Evolutionary conservation across 495 filamentous ascomycete genomes (phyloP), one percentile per base, ranked within the genome.

Genomic region (Xylaria scruposa): DNA sequence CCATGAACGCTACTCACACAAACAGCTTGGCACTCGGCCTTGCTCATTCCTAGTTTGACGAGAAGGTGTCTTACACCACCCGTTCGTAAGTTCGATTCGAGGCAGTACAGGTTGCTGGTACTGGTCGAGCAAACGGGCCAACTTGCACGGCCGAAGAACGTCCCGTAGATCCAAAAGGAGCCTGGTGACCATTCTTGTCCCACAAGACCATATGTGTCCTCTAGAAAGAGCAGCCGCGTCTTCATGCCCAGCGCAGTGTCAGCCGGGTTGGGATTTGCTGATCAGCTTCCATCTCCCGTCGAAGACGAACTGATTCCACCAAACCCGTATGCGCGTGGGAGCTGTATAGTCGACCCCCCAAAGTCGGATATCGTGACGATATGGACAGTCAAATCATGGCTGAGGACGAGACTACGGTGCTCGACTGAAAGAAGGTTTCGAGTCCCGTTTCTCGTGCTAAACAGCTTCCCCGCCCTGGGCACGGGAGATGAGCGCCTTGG

Each of bases 1-100:
- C 36, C 53, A 38, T 64, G 59, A 44, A 40, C 19, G 56, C 40
- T 71, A 59, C 62, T 56, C 49, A 71, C 62, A 71, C 70, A 71
- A 42, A 3, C 17, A n/a, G 29, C 70, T 71, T 71, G 70, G 70
- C 70, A 40, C 62, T 42, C 70, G 70, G 42, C 31, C 38, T 38
- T 46, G 49, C 3, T 53, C 36, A 53, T 44, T 51, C 62, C 70
- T 49, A 51, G 70, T 49, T 56, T 33, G 62, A 67, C 62, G 36
- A 42, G 40, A 40, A 49, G 29, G 61, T 51, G 51, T 70, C 68
- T 24, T 44, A 71, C 53, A 19, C 53, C 13, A 42, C 53, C 15
- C 53, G 40, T 15, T 33, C 19, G 13, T 44, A n/a, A 17, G 42
- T 62, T 67, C 53, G 46, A 58, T 67, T 67, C 62, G 62, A 67